Conservation (phyloP, 257 asterid genomes). For the Scutellaria baicalensis region DNA sequence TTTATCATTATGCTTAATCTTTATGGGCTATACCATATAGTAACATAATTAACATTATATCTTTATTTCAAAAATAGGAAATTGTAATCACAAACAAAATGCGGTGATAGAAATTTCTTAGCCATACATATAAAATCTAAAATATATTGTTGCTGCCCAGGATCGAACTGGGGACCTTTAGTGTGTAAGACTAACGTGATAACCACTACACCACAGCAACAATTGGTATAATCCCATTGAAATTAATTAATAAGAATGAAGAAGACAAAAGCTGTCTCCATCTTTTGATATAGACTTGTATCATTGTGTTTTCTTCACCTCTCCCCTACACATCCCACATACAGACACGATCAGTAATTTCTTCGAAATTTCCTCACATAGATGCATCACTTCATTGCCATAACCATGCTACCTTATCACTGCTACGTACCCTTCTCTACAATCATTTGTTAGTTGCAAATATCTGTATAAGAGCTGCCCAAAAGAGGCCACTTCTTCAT, state of each 20-base stretch:
- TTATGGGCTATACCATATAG: too few relatives aligned
- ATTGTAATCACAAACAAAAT: too few relatives aligned
- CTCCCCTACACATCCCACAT: background rate
- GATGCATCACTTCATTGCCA: background rate
- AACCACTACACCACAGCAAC: slow-evolving; percentile 52
- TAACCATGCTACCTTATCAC: background rate
- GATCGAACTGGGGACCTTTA: slow-evolving; percentile 86
- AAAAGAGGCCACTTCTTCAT: too few relatives aligned
- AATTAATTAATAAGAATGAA: too few relatives aligned
- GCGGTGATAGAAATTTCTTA: too few relatives aligned
- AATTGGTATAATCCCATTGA: too few relatives aligned
- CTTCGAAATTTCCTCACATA: slow-evolving; percentile 38
- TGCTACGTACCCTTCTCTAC: background rate
- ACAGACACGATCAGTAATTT: slow-evolving; percentile 24
- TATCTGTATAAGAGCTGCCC: too few relatives aligned
- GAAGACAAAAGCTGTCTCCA: background rate
- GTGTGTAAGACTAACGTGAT: slow-evolving; percentile 58
- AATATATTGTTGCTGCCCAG: slow-evolving; percentile 76
- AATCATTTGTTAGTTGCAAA: background rate
- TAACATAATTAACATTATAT: too few relatives aligned
- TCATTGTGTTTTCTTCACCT: background rate
- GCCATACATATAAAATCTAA: too few relatives aligned
- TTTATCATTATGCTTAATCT: too few relatives aligned
- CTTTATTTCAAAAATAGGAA: too few relatives aligned
- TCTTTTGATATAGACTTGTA: background rate